These are phyloP conservation scores for Gymnopilus junonius DNA, from an alignment of 768 basidiomycete genomes.

Conservation along the genomic window DNA sequence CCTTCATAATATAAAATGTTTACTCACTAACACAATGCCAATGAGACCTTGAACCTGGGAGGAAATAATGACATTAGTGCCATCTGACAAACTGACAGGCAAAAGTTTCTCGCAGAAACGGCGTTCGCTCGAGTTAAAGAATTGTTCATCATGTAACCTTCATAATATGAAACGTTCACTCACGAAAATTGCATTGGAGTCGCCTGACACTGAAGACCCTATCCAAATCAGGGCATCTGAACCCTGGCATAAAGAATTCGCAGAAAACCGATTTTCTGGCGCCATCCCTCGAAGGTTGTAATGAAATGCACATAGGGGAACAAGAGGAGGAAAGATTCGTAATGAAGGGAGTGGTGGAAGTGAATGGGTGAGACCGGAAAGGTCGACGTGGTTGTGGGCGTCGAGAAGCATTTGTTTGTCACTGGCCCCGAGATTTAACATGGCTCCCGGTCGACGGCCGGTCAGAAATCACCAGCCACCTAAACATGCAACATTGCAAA, in stretches of 20 bases:
- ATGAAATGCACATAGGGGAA: background rate
- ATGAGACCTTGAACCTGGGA: background rate
- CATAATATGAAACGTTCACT: background rate
- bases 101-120: conserved; percentile 14
- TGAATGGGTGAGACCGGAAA: background rate
- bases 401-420: background rate
- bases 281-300: background rate
- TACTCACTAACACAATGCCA: conserved; percentile 4
- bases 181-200: background rate
- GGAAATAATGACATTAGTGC: background rate
- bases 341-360: conserved; percentile 30
- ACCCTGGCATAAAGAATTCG: background rate
- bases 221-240: background rate
- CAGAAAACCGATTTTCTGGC: background rate
- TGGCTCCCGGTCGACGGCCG: no score
- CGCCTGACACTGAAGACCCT: background rate
- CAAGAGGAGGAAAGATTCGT: background rate
- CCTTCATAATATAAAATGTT: background rate
- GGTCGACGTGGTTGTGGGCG: background rate
- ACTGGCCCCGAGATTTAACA: background rate
- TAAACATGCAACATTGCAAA: no score
- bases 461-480: background rate
- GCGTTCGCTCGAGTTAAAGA: conserved; percentile 26
- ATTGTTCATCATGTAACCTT: conserved; percentile 22
- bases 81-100: background rate